A percentile compares a stretch with the other conserved stretches of the same genome.
phyloP scores from a whole-genome alignment of 768 basidiomycete species.

The Macrocybe gigantea region DNA sequence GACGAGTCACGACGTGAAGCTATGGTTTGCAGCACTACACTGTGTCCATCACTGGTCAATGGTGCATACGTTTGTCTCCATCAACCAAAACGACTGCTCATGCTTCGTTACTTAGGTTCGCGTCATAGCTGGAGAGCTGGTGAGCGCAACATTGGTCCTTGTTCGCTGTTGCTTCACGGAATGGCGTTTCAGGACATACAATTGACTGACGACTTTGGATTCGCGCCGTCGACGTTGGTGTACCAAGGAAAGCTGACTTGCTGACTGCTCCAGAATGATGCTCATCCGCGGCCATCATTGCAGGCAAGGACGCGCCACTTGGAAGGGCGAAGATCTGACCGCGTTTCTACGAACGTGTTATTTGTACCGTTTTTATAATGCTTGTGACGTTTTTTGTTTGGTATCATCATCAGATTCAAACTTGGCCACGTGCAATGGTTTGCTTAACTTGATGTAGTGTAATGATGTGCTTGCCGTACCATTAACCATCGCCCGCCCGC shows the following conservation, averaged over 20 bases:
- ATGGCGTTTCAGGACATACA: constrained; percentile 45
- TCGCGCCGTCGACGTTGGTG: constrained; percentile 80
- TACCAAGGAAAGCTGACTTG: constrained; percentile 47
- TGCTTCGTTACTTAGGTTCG: constrained; percentile 46
- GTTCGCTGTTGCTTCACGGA: constrained; percentile 1
- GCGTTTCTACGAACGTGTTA: constrained; percentile 3
- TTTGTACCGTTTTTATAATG: constrained; percentile 2
- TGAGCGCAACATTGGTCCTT: constrained; percentile 23
- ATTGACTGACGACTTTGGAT: constrained; percentile 74
- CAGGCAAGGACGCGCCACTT: constrained; percentile 50
- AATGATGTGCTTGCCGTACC: neutral
- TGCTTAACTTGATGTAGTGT: neutral
- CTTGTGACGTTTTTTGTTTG: neutral
- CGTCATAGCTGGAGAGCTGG: constrained; percentile 79
- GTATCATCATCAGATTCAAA: neutral
- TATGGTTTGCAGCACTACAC: constrained; percentile 84
- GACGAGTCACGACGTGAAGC: constrained; percentile 26
- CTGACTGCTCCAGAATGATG: too few species aligned
- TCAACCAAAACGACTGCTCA: constrained; percentile 4
- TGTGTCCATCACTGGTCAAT: constrained; percentile 92
- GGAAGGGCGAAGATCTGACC: constrained; percentile 59
- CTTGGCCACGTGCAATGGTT: neutral
- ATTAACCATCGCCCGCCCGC: neutral
- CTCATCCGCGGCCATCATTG: neutral
- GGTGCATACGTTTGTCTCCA: constrained; percentile 36